Evolutionary conservation across 2,329 filamentous ascomycete species (phyloP), one percentile per base, ranked within the genome.

Genomic region (Epichloe coenophiala): DNA sequence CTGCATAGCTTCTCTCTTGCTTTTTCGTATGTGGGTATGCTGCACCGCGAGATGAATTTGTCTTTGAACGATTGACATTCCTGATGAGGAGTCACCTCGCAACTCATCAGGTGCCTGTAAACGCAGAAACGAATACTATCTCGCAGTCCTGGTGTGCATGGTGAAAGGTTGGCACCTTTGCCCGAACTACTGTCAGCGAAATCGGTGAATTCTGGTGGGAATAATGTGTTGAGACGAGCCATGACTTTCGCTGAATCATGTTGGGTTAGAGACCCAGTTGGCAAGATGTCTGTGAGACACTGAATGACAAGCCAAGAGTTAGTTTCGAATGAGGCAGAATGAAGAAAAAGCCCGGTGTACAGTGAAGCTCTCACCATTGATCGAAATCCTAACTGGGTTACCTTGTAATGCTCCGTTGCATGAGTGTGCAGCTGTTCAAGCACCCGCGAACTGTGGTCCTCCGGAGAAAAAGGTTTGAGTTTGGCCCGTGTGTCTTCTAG

Each of bases 171-270:
- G 4, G 58, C 8, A 33, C 62, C 60, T 3, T 62, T 54, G 35
- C n/a, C 37, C 6, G n/a, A 23, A 9, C 2, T 51, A 48, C 15
- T 56, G 47, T 36, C 55, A 51, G 17, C 61, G 52, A 11, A 61
- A 37, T 31, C 51, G 8, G 57, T 48, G 9, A 55, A 49, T 9
- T 49, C 45, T 1, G 65, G 51, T 1, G 67, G 64, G 36, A 69
- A 65, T 19, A 69, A 54, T 5, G 67, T 59, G 46, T 69, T 69
- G 23, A 68, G 54, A 6, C 59, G 57, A 21, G 64, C 65, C 65
- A 68, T 63, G 36, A 65, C 57, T 13, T 56, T 53, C 5, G 56
- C 49, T 3, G 46, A 39, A 13, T 58, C 51, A 27, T 57, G 55
- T 47, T 48, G 49, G 17, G 38, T 15, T 2, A 53, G 38, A 19